A percentile compares a stretch with the other conserved stretches of the same genome.
These are phyloP conservation scores for Botrytis tulipae DNA, from an alignment of 2,329 filamentous ascomycete genomes.

Conservation along the genomic window DNA sequence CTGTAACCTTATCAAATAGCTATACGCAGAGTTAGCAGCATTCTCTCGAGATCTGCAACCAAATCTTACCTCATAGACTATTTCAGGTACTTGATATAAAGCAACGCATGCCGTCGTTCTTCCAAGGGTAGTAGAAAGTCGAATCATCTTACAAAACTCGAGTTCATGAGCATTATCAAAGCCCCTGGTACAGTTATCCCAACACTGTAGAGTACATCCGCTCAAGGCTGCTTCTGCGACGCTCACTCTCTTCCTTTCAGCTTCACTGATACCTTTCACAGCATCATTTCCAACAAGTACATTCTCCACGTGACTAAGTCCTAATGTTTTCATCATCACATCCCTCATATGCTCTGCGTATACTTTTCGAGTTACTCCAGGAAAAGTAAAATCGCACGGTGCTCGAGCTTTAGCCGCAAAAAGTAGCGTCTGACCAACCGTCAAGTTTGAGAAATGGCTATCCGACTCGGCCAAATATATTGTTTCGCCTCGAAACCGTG, in stretches of 20 bases:
- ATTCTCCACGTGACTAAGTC: constrained; percentile 66
- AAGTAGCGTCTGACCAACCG: constrained; percentile 68
- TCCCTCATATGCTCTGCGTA: constrained; percentile 44
- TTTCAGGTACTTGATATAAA: constrained; percentile 69
- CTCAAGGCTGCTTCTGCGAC: constrained; percentile 76
- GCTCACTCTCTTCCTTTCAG: constrained; percentile 75
- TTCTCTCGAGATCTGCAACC: too few relatives aligned
- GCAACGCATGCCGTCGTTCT: constrained; percentile 62
- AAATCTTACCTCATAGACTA: constrained; percentile 57
- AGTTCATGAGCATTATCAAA: constrained; percentile 72
- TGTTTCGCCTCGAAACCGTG: constrained; percentile 56
- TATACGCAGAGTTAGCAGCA: constrained; percentile 26
- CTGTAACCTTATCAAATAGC: constrained; percentile 62
- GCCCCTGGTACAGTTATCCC: constrained; percentile 76
- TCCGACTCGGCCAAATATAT: constrained; percentile 75
- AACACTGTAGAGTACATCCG: constrained; percentile 66
- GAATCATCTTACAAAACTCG: constrained; percentile 67
- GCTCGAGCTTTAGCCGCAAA: constrained; percentile 70
- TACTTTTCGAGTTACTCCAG: constrained; percentile 58
- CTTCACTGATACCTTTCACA: constrained; percentile 72
- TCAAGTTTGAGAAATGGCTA: constrained; percentile 71
- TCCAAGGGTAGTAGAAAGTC: constrained; percentile 62
- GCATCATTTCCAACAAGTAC: constrained; percentile 72
- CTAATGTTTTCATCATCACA: constrained; percentile 69
- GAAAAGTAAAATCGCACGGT: constrained; percentile 55